These are phyloP conservation scores for Curvularia sp. DNA, from an alignment of 2,329 filamentous ascomycete species.

Conservation along the genomic window DNA sequence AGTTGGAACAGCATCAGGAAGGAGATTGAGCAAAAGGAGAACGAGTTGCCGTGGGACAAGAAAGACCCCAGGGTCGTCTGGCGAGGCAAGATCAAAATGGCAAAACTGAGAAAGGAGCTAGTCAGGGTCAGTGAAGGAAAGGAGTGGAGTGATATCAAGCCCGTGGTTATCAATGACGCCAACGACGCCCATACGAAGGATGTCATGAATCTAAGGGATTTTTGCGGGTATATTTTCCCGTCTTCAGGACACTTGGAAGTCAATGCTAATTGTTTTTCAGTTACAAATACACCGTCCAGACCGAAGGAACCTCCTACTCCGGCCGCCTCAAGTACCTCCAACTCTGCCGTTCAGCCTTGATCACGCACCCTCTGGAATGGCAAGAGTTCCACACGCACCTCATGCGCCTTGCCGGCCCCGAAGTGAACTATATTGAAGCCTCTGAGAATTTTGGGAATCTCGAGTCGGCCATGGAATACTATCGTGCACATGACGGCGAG, in stretches of 20 bases:
- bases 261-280: conserved; percentile 25
- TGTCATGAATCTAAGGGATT: conserved; percentile 45
- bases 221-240: conserved; percentile 36
- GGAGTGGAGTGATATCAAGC: conserved; percentile 44
- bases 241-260: not conserved
- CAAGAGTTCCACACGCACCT: conserved; percentile 48
- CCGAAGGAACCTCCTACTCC: conserved; percentile 63
- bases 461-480: conserved; percentile 46
- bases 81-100: conserved; percentile 48
- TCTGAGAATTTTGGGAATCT: conserved; percentile 43
- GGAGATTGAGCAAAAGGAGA: conserved; percentile 37
- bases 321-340: conserved; percentile 63
- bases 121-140: conserved; percentile 41
- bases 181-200: conserved; percentile 42
- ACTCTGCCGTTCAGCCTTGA: conserved; percentile 54
- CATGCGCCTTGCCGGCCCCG: conserved; percentile 40
- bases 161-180: conserved; percentile 45
- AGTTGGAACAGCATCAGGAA: conserved; percentile 46
- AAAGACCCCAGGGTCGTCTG: conserved; percentile 44
- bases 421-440: conserved; percentile 45
- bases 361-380: conserved; percentile 45
- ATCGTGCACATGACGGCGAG: conserved; percentile 36
- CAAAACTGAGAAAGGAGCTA: conserved; percentile 38
- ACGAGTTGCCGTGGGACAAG: conserved; percentile 34
- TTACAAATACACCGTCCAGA: conserved; percentile 63